Evolutionary conservation across 495 filamentous ascomycete genomes (phyloP).

Genomic region (Xylaria intraflava): DNA sequence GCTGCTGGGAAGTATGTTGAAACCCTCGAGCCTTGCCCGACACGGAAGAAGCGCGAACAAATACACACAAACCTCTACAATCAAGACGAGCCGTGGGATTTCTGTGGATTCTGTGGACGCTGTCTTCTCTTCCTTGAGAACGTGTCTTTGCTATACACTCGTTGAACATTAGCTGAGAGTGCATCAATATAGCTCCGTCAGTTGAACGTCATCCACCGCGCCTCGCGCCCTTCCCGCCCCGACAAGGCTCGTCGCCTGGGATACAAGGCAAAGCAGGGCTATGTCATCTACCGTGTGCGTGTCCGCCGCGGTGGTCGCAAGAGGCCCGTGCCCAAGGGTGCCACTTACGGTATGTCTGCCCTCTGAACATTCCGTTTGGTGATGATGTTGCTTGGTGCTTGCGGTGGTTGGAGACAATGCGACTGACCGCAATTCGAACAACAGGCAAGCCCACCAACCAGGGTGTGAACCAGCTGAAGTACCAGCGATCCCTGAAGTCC

Average conservation of each 20-base stretch:
- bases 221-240: constrained; percentile 93
- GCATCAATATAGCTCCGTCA: constrained; percentile 98
- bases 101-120: constrained; percentile 27
- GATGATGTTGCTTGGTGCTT: not conserved
- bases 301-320: constrained; percentile 97
- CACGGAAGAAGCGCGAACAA: constrained; percentile 18
- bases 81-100: constrained; percentile 20
- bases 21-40: constrained; percentile 23
- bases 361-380: not conserved
- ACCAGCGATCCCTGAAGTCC: constrained; percentile 94
- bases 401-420: too few species aligned
- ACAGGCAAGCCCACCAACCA: constrained; percentile 99
- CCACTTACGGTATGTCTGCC: constrained; percentile 77
- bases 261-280: constrained; percentile 99
- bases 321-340: constrained; percentile 92
- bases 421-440: constrained; percentile 15
- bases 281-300: constrained; percentile 98
- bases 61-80: constrained; percentile 25
- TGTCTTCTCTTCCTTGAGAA: constrained; percentile 23
- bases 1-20: constrained; percentile 99
- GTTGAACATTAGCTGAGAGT: constrained; percentile 99
- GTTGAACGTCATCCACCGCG: constrained; percentile 98
- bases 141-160: constrained; percentile 84
- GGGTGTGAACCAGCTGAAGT: constrained; percentile 99
- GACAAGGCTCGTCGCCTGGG: constrained; percentile 99